Conservation (phyloP, 2,329 filamentous ascomycete species). For the Lachnellula occidentalis region DNA sequence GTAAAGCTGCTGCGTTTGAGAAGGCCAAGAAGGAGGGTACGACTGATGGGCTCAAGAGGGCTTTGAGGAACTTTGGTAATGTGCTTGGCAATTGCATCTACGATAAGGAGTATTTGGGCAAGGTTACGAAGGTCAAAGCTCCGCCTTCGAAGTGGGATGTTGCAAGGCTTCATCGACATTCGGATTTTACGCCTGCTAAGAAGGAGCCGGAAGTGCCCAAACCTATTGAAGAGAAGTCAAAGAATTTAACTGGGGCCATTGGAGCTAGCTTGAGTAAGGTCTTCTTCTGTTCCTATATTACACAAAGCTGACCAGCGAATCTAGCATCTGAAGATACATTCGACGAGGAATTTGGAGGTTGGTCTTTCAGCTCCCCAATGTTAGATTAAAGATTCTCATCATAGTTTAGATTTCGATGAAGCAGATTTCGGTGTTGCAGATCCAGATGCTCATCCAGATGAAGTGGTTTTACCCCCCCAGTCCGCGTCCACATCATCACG, state of each 20-base stretch:
- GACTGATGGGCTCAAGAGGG: conserved; percentile 87
- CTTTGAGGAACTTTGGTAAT: conserved; percentile 88
- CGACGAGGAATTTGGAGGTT: conserved; percentile 52
- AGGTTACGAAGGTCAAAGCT: conserved; percentile 85
- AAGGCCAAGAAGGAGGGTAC: conserved; percentile 98
- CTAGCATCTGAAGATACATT: conserved; percentile 35
- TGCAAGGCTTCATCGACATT: conserved; percentile 74
- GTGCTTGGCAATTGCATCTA: conserved; percentile 98
- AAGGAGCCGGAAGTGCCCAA: conserved; percentile 29
- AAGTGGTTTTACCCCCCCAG: conserved; percentile 54
- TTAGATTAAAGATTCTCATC: conserved; percentile 28
- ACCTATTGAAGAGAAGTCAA: conserved; percentile 19
- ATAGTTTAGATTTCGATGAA: conserved; percentile 63
- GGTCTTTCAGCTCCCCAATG: conserved; percentile 34
- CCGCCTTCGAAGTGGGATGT: conserved; percentile 72
- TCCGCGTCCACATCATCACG: conserved; percentile 12
- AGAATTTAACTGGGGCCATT: conserved; percentile 4
- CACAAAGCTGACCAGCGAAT: conserved; percentile 23
- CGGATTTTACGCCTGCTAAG: conserved; percentile 48
- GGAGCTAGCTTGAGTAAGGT: conserved; percentile 19
- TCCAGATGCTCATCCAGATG: conserved; percentile 65
- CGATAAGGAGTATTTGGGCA: conserved; percentile 87
- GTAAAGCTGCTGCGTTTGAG: conserved; percentile 92
- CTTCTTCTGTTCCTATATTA: conserved; percentile 23
- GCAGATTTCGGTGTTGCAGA: conserved; percentile 66